Evolutionary conservation across 1,284 basidiomycete genomes (phyloP).

Genomic region (Trichosporon ovoides): DNA sequence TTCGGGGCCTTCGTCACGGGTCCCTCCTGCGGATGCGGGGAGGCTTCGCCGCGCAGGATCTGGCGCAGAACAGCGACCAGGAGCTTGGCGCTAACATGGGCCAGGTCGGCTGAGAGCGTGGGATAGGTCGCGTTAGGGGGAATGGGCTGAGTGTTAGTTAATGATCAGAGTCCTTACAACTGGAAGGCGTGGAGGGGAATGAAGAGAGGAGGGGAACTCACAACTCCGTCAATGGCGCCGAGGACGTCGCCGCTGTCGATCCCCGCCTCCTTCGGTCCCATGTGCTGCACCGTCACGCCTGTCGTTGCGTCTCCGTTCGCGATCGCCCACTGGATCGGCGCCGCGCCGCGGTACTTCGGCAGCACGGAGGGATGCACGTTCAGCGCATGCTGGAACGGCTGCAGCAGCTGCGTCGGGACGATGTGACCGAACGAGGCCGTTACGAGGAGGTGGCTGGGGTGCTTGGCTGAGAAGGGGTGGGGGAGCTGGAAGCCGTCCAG

Average conservation of each 20-base stretch:
- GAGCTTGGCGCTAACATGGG: slow-evolving; percentile 61
- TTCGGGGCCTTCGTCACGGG: slow-evolving; percentile 57
- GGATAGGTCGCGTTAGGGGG: slow-evolving; percentile 55
- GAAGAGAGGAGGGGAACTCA: slow-evolving; percentile 35
- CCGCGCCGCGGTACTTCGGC: slow-evolving; percentile 82
- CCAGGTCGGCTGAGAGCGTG: slow-evolving; percentile 59
- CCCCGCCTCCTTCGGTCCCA: slow-evolving; percentile 37
- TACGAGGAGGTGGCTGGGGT: slow-evolving; percentile 61
- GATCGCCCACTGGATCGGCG: slow-evolving; percentile 84
- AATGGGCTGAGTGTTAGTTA: slow-evolving; percentile 51
- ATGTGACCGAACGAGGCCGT: slow-evolving; percentile 93
- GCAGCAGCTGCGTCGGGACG: slow-evolving; percentile 62
- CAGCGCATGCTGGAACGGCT: slow-evolving; percentile 66
- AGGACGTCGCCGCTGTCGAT: slow-evolving; percentile 51
- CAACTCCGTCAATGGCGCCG: slow-evolving; percentile 34
- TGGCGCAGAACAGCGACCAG: slow-evolving; percentile 65
- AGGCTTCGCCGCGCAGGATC: slow-evolving; percentile 57
- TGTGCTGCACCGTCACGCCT: slow-evolving; percentile 61
- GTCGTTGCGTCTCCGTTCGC: slow-evolving; percentile 59
- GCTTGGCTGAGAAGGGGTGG: slow-evolving; percentile 49
- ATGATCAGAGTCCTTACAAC: too few species aligned
- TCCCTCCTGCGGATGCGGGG: slow-evolving; percentile 52
- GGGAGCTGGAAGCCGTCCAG: slow-evolving; percentile 20
- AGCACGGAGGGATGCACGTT: slow-evolving; percentile 91
- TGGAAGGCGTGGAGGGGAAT: too few species aligned